A percentile compares a stretch with the other conserved stretches of the same genome.
These are phyloP conservation scores for Quercus bicolor DNA, from an alignment of 306 rosid species.

Conservation along the genomic window DNA sequence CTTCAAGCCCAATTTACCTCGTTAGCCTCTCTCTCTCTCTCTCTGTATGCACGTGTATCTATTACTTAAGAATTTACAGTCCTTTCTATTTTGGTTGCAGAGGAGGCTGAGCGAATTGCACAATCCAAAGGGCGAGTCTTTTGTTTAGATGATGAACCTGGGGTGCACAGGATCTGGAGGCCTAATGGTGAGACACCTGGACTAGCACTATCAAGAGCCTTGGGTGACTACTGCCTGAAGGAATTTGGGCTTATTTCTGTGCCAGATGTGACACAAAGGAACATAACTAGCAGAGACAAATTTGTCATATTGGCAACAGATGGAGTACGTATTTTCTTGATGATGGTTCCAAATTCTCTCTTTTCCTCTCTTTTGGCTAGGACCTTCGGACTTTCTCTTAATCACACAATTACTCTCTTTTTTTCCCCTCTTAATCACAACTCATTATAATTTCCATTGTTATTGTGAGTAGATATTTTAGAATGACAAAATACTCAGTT, in stretches of 20 bases:
- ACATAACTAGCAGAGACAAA: constrained; percentile 45
- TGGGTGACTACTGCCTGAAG: constrained; percentile 68
- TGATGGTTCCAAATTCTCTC: not conserved
- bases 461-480: not conserved
- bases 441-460: not conserved
- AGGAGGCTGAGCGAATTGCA: constrained; percentile 66
- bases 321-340: constrained; percentile 43
- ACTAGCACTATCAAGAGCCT: constrained; percentile 68
- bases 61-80: not conserved
- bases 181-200: constrained; percentile 61
- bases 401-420: not conserved
- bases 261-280: constrained; percentile 58
- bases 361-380: not conserved
- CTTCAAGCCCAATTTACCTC: constrained; percentile 66
- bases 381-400: not conserved
- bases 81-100: constrained; percentile 23
- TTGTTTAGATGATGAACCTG: constrained; percentile 66
- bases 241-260: constrained; percentile 66
- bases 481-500: no score
- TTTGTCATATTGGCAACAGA: constrained; percentile 75
- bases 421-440: not conserved
- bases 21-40: constrained; percentile 22
- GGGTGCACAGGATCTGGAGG: constrained; percentile 69
- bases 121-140: constrained; percentile 52
- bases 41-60: not conserved